Evolutionary conservation across 495 filamentous ascomycete genomes (phyloP).

Genomic region (Jackrogersella minutella): DNA sequence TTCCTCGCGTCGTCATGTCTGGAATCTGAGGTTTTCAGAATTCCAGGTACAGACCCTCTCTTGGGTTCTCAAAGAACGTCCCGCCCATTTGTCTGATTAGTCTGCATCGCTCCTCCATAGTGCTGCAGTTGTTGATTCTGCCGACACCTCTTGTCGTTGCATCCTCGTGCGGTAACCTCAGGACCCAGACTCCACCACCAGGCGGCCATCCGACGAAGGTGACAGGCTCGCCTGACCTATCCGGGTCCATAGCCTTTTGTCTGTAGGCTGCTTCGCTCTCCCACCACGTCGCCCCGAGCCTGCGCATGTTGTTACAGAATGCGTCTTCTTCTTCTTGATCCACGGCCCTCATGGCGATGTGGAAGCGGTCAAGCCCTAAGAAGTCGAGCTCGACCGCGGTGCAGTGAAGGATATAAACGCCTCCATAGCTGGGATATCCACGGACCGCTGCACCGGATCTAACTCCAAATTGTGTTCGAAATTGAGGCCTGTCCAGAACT

Average conservation of each 20-base stretch:
- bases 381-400: conserved; percentile 38
- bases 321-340: conserved; percentile 34
- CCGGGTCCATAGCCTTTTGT: conserved; percentile 16
- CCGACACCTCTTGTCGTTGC: conserved; percentile 28
- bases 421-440: conserved; percentile 38
- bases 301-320: conserved; percentile 39
- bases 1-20: neutral
- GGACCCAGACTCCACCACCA: conserved; percentile 37
- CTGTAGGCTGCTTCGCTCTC: conserved; percentile 34
- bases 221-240: conserved; percentile 23
- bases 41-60: conserved; percentile 36
- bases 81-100: conserved; percentile 40
- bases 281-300: conserved; percentile 38
- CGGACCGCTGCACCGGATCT: conserved; percentile 32
- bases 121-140: conserved; percentile 35
- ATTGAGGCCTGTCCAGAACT: conserved; percentile 27
- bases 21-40: neutral
- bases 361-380: conserved; percentile 29
- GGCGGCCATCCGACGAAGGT: conserved; percentile 34
- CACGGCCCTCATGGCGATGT: conserved; percentile 28
- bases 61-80: conserved; percentile 38
- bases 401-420: conserved; percentile 35
- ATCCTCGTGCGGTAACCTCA: conserved; percentile 23
- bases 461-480: conserved; percentile 28
- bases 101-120: conserved; percentile 45